These are phyloP conservation scores for Candida peoriensis DNA, from an alignment of 805 yeast species.

Conservation along the genomic window DNA sequence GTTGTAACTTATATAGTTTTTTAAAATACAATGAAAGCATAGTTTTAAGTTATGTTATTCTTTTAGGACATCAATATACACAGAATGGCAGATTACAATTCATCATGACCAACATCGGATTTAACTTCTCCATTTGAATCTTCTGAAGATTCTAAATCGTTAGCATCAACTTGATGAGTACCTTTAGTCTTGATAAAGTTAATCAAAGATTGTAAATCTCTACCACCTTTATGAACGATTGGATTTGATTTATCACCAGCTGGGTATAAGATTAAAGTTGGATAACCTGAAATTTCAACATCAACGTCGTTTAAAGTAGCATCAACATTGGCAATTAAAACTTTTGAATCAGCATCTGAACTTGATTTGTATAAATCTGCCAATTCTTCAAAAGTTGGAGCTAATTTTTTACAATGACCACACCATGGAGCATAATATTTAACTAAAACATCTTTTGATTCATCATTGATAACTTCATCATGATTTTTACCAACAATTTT, in stretches of 20 bases:
- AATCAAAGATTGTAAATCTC: slow-evolving; percentile 69
- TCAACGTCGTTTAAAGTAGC: slow-evolving; percentile 87
- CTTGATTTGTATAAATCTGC: slow-evolving; percentile 61
- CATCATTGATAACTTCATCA: slow-evolving; percentile 56
- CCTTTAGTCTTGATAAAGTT: slow-evolving; percentile 70
- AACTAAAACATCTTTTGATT: slow-evolving; percentile 66
- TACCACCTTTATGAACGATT: slow-evolving; percentile 58
- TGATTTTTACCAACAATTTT: slow-evolving; percentile 83
- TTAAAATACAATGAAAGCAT: not conserved
- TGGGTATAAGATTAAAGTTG: slow-evolving; percentile 87
- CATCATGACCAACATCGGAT: slow-evolving; percentile 13
- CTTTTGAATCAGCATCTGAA: slow-evolving; percentile 43
- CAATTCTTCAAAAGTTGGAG: slow-evolving; percentile 84
- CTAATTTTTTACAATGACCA: slow-evolving; percentile 90
- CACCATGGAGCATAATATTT: slow-evolving; percentile 98
- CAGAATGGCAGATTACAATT: slow-evolving; percentile 3
- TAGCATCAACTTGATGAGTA: slow-evolving; percentile 54
- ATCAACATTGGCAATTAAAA: slow-evolving; percentile 80
- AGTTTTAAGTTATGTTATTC: not conserved
- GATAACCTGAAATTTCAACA: slow-evolving; percentile 82
- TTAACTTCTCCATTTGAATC: slow-evolving; percentile 6
- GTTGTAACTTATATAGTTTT: slow-evolving; percentile 17
- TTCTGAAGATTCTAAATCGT: slow-evolving; percentile 27
- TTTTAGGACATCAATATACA: not conserved
- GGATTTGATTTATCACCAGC: slow-evolving; percentile 73